Base-by-base conservation (phyloP, 352 stramenopile species). In the Peronospora destructor region DNA sequence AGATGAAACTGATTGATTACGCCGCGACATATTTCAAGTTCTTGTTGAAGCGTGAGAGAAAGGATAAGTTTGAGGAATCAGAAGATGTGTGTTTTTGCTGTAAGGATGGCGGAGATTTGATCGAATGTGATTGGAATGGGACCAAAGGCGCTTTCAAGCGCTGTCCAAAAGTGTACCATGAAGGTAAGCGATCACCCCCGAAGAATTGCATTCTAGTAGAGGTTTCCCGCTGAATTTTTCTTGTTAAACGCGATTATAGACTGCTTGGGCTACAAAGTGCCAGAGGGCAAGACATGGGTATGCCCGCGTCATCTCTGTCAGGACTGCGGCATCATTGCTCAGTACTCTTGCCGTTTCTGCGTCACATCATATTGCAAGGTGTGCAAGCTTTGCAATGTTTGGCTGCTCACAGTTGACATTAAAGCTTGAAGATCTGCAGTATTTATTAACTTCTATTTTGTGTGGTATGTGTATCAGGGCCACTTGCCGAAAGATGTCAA, bases 1-100 rank as follows among this genome's bases (percentile, higher is more conserved):
- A 50, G 3, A 88, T 82, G 68, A 68, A 67, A n/a, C 61, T 64
- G 0, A 37, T 85, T 23, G 77, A 89, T 55, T 89, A 89, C 41
- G 59, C 52, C 0, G 59, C 66, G 17, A 79, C 62, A n/a, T 89
- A 89, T 45, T 86, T 77, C 51, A 63, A 78, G 60, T 87, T 86
- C 44, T 28, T 89, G 14, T 46, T 66, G 25, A 35, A 54, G 19
- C 75, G 77, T 21, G 77, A 89, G 46, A 51, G 39, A 26, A 50
- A 55, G 14, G 43, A 51, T 8, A 37, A 55, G 4, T 55, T 61
- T 13, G 44, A 63, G 29, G 74, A 86, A 32, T 89, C 82, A 10
- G 82, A 92, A 51, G 82, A 92, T 35, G 75, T 84, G 36, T 92
- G 82, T 40, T 87, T 90, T 43, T 89, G 77, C 63, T 92, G 82